Evolutionary conservation across 768 basidiomycete genomes (phyloP).

Genomic region (Candolleomyces aberdarensis): DNA sequence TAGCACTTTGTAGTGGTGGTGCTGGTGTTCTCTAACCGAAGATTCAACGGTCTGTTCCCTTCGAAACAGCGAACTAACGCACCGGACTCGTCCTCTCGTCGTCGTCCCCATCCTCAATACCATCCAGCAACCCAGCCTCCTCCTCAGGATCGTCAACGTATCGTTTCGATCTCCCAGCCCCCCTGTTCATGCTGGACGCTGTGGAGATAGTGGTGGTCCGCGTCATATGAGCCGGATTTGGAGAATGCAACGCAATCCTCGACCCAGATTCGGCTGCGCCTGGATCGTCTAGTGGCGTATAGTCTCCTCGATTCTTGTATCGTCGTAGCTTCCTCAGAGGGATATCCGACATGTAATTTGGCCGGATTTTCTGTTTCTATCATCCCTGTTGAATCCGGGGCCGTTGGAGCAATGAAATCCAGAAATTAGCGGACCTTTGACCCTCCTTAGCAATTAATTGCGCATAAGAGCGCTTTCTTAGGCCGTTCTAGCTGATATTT

Average conservation of each 20-base stretch:
- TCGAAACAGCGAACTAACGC: constrained; percentile 7
- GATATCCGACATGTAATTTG: constrained; percentile 61
- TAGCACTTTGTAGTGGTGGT: constrained; percentile 19
- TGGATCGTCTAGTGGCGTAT: constrained; percentile 38
- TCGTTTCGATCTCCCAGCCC: constrained; percentile 43
- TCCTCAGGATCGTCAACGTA: constrained; percentile 68
- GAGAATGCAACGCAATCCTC: constrained; percentile 8
- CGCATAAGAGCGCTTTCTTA: no score
- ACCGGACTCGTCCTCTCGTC: constrained; percentile 21
- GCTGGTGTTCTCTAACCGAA: constrained; percentile 20
- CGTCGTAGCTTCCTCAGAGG: constrained; percentile 61
- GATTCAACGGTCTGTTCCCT: neutral
- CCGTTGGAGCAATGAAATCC: neutral
- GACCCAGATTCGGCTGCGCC: constrained; percentile 2
- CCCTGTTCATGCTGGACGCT: constrained; percentile 23
- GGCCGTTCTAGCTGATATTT: no score
- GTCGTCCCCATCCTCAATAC: constrained; percentile 34
- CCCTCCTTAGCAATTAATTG: neutral
- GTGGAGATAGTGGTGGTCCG: constrained; percentile 20
- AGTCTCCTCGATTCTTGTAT: constrained; percentile 45
- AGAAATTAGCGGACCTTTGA: neutral
- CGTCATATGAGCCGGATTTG: constrained; percentile 14
- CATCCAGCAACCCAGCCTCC: constrained; percentile 48
- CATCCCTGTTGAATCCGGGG: neutral
- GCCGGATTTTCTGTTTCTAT: neutral